These are phyloP conservation scores for Alopecurus myosuroides DNA, from an alignment of 176 grass and related monocot species.

Conservation along the genomic window DNA sequence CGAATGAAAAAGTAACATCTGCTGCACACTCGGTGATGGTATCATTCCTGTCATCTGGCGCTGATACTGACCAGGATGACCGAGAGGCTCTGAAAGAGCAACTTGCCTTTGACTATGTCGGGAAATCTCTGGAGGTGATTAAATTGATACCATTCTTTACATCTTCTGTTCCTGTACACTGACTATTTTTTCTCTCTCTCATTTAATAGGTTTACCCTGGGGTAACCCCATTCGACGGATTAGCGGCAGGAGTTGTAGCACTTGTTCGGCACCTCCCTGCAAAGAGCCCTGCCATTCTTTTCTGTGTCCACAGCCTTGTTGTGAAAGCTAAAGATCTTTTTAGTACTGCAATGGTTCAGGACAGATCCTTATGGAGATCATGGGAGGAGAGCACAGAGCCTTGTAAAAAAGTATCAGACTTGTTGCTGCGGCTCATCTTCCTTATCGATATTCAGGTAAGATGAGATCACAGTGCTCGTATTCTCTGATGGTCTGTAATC, in stretches of 20 bases:
- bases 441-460: conserved; percentile 94
- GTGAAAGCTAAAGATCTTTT: conserved; percentile 62
- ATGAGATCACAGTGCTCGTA: neutral
- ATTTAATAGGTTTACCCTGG: conserved; percentile 64
- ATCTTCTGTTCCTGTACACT: neutral
- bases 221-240: conserved; percentile 73
- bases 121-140: conserved; percentile 70
- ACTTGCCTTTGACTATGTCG: conserved; percentile 73
- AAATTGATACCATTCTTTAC: neutral
- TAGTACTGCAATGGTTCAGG: conserved; percentile 30
- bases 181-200: neutral
- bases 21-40: conserved; percentile 87
- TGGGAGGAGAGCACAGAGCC: conserved; percentile 92
- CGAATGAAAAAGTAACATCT: conserved; percentile 89
- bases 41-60: conserved; percentile 76
- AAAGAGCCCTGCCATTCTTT: conserved; percentile 63
- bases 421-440: conserved; percentile 73
- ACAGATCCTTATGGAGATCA: conserved; percentile 73
- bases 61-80: conserved; percentile 50
- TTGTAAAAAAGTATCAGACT: conserved; percentile 71
- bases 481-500: neutral
- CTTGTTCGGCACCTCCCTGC: conserved; percentile 72
- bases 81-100: conserved; percentile 73
- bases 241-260: conserved; percentile 76
- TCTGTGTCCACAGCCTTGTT: conserved; percentile 70